Evolutionary conservation across 306 rosid species (phyloP), one percentile per base, ranked within the genome.

Genomic region (Crotalaria pallida): DNA sequence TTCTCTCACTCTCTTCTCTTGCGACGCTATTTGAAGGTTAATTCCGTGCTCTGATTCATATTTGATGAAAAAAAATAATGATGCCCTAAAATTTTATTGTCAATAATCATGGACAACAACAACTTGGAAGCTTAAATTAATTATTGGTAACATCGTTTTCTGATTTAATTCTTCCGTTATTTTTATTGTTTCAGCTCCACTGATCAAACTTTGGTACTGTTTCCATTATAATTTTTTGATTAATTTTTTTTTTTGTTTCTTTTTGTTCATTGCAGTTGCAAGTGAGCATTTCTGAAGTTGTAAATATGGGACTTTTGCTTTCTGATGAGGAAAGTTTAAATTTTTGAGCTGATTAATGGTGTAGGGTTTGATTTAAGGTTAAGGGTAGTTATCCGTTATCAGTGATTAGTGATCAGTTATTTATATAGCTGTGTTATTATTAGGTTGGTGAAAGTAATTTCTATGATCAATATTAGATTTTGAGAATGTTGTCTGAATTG

Each of bases 401-500:
- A 38, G 44, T 38, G 44, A 8, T 24, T 12, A 41, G 47, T 41
- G 12, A 36, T 36, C 43, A 53, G 10, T 70, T 63, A 8, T 38
- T 38, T 38, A 38, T 64, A 22, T 18, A 65, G 36, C 62, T 53
- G 12, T 43, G n/a, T n/a, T n/a, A n/a, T 36, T 36, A 58, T n/a
- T 34, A 45, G 60, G 76, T 65, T 17, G 62, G 51, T 57, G 69
- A 56, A 40, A 43, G 34, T 47, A 55, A 31, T 4, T 31, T 4
- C 10, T 58, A 61, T 61, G 71, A 76, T 44, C 65, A 77, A 58
- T 17, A 78, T 75, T 31, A 52, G 71, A 10, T 59, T 69, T 73
- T 78, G 62, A 62, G 21, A 78, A 92, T 92, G 96, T 72, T 92
- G 78, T 87, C 94, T 73, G 96, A 92, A 83, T 58, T 89, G 83